Evolutionary conservation across 352 stramenopile species (phyloP).

Genomic region (Pythium biforme): DNA sequence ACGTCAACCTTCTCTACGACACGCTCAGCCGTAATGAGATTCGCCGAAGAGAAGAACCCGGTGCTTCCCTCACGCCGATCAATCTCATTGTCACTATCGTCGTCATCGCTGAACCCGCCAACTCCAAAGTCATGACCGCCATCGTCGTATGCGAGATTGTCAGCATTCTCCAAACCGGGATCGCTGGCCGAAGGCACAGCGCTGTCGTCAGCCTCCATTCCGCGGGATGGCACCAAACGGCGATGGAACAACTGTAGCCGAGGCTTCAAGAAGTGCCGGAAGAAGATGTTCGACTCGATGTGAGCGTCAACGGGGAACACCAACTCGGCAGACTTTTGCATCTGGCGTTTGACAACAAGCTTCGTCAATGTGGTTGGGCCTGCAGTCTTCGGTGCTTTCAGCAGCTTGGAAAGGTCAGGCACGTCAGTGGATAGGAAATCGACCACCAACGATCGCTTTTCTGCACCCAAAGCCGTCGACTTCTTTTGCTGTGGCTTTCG

Average conservation of each 20-base stretch:
- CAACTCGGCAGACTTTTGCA: constrained; percentile 56
- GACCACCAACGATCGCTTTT: constrained; percentile 48
- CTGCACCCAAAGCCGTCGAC: constrained; percentile 23
- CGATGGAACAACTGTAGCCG: constrained; percentile 61
- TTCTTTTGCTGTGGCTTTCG: constrained; percentile 15
- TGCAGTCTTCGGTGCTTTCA: constrained; percentile 43
- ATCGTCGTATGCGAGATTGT: constrained; percentile 21
- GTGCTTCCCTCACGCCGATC: constrained; percentile 23
- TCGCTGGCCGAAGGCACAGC: constrained; percentile 26
- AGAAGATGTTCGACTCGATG: constrained; percentile 66
- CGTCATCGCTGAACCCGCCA: constrained; percentile 23
- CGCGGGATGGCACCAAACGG: constrained; percentile 17
- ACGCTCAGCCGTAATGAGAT: constrained; percentile 83
- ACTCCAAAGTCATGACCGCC: constrained; percentile 28
- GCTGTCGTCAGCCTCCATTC: constrained; percentile 7
- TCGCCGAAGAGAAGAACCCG: constrained; percentile 47
- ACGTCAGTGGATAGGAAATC: constrained; percentile 56
- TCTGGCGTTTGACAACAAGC: constrained; percentile 47
- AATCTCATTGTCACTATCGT: constrained; percentile 41
- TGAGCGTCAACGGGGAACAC: constrained; percentile 79
- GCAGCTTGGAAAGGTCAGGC: constrained; percentile 41
- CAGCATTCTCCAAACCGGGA: constrained; percentile 14
- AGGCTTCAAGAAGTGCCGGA: constrained; percentile 80
- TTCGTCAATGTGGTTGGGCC: constrained; percentile 46
- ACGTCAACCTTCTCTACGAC: constrained; percentile 95